These are phyloP conservation scores for Astragalus glycyphyllos DNA, from an alignment of 306 rosid species.

Conservation along the genomic window DNA sequence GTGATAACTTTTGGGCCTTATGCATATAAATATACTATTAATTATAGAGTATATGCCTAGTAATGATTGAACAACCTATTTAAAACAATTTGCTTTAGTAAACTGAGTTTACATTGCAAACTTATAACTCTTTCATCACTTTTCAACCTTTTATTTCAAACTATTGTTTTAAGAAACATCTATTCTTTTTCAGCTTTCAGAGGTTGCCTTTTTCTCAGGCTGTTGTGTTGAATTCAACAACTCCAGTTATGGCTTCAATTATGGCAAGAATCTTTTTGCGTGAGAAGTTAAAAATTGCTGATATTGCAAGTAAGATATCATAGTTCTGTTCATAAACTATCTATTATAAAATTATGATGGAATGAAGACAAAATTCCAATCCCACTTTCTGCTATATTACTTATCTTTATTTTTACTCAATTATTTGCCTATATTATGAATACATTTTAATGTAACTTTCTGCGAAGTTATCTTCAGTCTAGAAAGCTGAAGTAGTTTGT, in stretches of 20 bases:
- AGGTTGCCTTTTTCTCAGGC: conserved; percentile 76
- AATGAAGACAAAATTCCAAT: conserved; percentile 1
- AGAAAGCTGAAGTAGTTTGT: conserved; percentile 16
- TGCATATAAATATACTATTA: too few species aligned
- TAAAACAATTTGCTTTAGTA: neutral
- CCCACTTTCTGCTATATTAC: conserved; percentile 10
- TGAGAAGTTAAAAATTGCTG: conserved; percentile 67
- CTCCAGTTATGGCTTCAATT: conserved; percentile 79
- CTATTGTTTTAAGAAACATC: conserved; percentile 30
- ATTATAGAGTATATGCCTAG: too few species aligned
- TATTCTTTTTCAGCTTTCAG: conserved; percentile 69
- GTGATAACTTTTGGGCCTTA: too few species aligned
- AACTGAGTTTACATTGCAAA: neutral
- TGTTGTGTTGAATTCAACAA: conserved; percentile 65
- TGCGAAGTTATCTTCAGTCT: neutral
- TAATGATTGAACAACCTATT: too few species aligned
- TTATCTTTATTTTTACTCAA: neutral
- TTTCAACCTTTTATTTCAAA: conserved; percentile 16
- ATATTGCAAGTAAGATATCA: conserved; percentile 62
- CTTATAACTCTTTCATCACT: conserved; percentile 30
- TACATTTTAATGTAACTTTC: neutral
- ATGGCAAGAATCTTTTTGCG: conserved; percentile 70
- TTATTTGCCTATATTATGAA: neutral
- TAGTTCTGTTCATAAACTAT: conserved; percentile 20
- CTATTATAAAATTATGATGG: conserved; percentile 27